Evolutionary conservation across 257 asterid species (phyloP), one percentile per base, ranked within the genome.

Genomic region (Penstemon barbatus): DNA sequence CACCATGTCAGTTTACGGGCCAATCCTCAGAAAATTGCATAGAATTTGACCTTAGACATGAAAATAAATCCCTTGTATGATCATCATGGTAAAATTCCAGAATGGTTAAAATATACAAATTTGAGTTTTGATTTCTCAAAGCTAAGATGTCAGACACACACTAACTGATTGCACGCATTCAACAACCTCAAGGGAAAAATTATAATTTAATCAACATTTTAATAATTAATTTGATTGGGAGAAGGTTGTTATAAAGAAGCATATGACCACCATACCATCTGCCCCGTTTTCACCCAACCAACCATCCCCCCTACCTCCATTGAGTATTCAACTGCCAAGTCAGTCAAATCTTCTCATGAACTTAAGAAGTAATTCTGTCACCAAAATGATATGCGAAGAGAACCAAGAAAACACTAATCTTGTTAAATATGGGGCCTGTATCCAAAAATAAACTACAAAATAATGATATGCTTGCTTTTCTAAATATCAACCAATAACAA

Each of bases 301-400:
- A 93, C 97, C 97, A 90, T 90, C 51, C 99, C 99, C n/a, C 99
- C 99, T 57, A 87, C 94, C 71, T 93, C 92, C 81, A 87, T 80
- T 0, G 99, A 93, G 78, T 90, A 78, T 67, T 88, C 91, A 72
- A 84, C 85, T 58, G 97, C 99, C 94, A 93, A 82, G 78, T 93
- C 92, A 69, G 97, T 85, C 72, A 93, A 82, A 77, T 90, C 99
- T 87, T 93, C 97, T 66, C 97, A 96, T 93, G 87, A 70, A 78
- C 48, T 40, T 50, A 70, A 81, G 12, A 79, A 66, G 72, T 66
- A 74, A 52, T 61, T 61, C 38, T 63, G 72, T 77, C 79, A 78
- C 64, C 53, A 60, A 74, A 63, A 58, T 38, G 58, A 67, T 10
- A 41, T 40, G 18, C n/a, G 33, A 45, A 63, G 61, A 49, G 40